Conservation (phyloP, 768 basidiomycete genomes). For the Clavulina sp. region DNA sequence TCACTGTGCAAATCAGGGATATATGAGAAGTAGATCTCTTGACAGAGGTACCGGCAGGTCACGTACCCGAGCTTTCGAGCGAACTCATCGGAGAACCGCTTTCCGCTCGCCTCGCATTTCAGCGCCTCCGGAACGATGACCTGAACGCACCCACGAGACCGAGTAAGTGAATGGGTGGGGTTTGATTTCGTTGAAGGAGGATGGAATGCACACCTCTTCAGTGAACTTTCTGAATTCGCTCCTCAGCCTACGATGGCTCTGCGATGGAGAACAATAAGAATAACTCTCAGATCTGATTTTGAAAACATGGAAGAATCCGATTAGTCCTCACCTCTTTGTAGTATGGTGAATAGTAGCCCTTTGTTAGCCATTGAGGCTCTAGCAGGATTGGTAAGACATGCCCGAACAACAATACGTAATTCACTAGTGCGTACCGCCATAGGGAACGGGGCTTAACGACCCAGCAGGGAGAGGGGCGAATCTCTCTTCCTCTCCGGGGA, state of each 20-base stretch:
- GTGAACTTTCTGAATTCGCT: conserved; percentile 59
- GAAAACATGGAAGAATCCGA: background rate
- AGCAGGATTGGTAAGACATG: background rate
- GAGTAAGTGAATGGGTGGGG: too few species aligned
- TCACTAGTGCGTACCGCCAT: conserved; percentile 23
- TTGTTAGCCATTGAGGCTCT: conserved; percentile 63
- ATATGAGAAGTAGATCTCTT: too few species aligned
- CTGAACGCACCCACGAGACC: too few species aligned
- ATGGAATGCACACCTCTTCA: conserved; percentile 27
- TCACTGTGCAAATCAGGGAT: too few species aligned
- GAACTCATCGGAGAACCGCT: conserved; percentile 68
- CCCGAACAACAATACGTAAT: background rate
- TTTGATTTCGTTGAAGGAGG: too few species aligned
- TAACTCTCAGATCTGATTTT: too few species aligned
- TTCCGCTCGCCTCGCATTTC: conserved; percentile 70
- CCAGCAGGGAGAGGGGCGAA: conserved; percentile 41
- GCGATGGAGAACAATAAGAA: too few species aligned
- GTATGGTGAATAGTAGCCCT: conserved; percentile 50
- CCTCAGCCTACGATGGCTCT: conserved; percentile 58
- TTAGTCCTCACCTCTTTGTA: conserved; percentile 41
- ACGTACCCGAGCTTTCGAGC: conserved; percentile 53
- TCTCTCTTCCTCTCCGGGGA: conserved; percentile 37
- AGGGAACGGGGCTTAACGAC: conserved; percentile 58
- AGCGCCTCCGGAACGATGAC: conserved; percentile 59
- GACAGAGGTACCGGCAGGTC: too few species aligned